phyloP scores from a whole-genome alignment of 108 stramenopile species.

The Pseudonitzschia pungens region DNA sequence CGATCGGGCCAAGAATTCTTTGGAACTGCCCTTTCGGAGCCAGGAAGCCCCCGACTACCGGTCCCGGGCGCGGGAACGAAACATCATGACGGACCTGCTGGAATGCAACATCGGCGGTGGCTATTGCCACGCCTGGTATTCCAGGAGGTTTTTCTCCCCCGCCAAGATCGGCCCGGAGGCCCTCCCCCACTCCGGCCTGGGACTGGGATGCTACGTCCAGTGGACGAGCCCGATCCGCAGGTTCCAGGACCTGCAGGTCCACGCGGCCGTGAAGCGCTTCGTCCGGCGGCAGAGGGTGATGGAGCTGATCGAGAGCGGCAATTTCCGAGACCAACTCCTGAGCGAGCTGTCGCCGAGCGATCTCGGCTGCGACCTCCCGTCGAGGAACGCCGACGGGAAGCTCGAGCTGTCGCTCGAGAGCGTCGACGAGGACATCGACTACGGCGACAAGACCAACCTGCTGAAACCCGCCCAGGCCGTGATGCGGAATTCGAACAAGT shows the following conservation, averaged over 20 bases:
- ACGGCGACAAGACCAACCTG: constrained; percentile 47
- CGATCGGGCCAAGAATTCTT: constrained; percentile 33
- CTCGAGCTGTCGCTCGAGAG: neutral
- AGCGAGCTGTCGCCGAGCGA: constrained; percentile 39
- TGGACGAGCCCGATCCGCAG: constrained; percentile 84
- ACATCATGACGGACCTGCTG: constrained; percentile 52
- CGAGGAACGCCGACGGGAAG: constrained; percentile 7
- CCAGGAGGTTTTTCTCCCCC: constrained; percentile 67
- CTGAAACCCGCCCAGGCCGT: constrained; percentile 53
- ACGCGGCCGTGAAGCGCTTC: constrained; percentile 71
- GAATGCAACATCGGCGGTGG: constrained; percentile 53
- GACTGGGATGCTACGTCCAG: constrained; percentile 76
- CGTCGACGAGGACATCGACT: constrained; percentile 57
- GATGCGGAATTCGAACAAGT: constrained; percentile 60
- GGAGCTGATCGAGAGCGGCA: constrained; percentile 43
- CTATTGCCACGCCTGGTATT: constrained; percentile 79
- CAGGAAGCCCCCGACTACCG: constrained; percentile 57
- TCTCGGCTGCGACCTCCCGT: constrained; percentile 50
- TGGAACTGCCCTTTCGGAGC: constrained; percentile 60
- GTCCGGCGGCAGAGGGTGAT: constrained; percentile 61
- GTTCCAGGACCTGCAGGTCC: constrained; percentile 47
- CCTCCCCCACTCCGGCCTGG: constrained; percentile 72
- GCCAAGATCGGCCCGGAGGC: constrained; percentile 48
- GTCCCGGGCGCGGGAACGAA: constrained; percentile 45
- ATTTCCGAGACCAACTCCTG: constrained; percentile 51